Percentiles rank a stretch among this genome's conserved stretches.
These are phyloP conservation scores for Anthostomella pinea DNA, from an alignment of 2,329 filamentous ascomycete genomes.

Conservation along the genomic window DNA sequence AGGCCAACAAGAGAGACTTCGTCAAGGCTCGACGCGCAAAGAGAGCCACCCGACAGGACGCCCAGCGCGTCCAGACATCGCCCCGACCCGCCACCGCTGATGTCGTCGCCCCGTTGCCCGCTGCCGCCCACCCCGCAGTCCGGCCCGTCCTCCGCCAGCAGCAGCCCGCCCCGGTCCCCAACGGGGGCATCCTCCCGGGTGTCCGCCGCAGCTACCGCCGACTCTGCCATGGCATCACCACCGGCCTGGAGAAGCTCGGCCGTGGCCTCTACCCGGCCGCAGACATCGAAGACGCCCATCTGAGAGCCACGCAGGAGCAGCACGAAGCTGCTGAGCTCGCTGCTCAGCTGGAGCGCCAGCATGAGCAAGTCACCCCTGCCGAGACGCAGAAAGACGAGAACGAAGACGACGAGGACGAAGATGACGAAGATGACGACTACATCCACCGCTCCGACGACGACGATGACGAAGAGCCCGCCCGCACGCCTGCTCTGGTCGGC, in stretches of 20 bases:
- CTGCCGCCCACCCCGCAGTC: conserved; percentile 1
- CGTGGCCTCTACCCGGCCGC: neutral
- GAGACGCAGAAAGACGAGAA: neutral
- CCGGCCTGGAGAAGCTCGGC: conserved; percentile 1
- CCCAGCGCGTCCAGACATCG: neutral
- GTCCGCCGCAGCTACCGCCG: conserved; percentile 1
- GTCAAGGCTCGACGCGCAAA: conserved; percentile 1
- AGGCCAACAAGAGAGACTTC: conserved; percentile 11
- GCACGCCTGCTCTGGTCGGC: neutral
- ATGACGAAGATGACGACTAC: no score
- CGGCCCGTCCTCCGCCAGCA: neutral
- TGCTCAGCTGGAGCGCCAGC: neutral
- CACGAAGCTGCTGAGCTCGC: neutral
- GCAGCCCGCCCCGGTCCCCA: neutral
- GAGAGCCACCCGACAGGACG: neutral
- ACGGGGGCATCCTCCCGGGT: conserved; percentile 3
- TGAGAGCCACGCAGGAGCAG: neutral
- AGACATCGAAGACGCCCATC: neutral
- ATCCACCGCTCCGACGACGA: no score
- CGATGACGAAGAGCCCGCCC: no score
- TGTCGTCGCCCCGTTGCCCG: neutral
- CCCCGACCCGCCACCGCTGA: neutral
- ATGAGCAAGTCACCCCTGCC: neutral
- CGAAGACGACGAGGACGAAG: neutral
- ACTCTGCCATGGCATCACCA: neutral